Base-by-base conservation (phyloP, 2,329 filamentous ascomycete genomes). In the Mollisia scopiformis region DNA sequence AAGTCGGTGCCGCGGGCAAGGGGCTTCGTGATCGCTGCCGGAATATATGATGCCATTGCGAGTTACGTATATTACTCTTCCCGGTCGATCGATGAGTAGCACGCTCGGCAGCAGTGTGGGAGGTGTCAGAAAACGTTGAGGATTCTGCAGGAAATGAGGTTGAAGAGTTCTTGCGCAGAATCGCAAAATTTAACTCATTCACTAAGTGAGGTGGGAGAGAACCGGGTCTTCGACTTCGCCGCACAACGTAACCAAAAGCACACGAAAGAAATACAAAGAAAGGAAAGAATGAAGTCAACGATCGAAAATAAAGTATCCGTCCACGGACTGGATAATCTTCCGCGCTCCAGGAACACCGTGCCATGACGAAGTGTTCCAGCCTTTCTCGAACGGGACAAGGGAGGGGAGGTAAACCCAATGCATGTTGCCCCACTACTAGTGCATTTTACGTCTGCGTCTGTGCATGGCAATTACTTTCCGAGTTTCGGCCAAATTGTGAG, bases 1-100 rank as follows among this genome's bases (percentile, higher is more conserved):
- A 77, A 62, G 59, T 81, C 77, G 25, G 75, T 72, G 30, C 76
- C 75, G 49, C 71, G 73, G 27, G 74, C 74, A 19, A 81, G 68
- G 27, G 79, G 76, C 60, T 73, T 70, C 30, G 74, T 74, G 59
- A 82, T 62, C 46, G 72, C 65, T 16, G 73, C 69, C 14, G 78
- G 76, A 30, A 80, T 69, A 37, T 74, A 72, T 39, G 76, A 75
- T 39, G 69, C 57, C 73, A 75, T 76, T 51, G 43, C 54, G 46
- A 59, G 21, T 27, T 25, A 11, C 25, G 21, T 62, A 21, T 55
- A 52, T 23, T 59, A 49, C 57, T 56, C 51, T 58, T 39, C 43
- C 28, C 14, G 41, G 21, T 25, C 33, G 28, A 52, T 27, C 23
- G 27, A 37, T 6, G 31, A 55, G 46, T 16, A 13, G 27, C 4